Percentiles rank a stretch among this genome's conserved stretches.
Evolutionary conservation across 495 filamentous ascomycete species (phyloP).

Genomic region (Tirmania nivea): DNA sequence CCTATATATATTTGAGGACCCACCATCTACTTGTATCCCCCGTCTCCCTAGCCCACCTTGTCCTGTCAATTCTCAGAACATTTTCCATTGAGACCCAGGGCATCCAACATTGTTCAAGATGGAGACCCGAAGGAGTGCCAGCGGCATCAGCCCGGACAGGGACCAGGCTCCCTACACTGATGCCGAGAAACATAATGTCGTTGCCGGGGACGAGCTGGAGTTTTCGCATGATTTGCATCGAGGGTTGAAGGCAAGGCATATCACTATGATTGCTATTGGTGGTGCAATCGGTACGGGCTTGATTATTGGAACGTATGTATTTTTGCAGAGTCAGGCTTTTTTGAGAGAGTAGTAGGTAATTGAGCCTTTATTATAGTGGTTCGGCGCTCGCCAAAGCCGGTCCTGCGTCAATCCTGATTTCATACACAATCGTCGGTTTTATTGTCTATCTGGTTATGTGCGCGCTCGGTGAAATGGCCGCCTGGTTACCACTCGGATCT

Average conservation of each 20-base stretch:
- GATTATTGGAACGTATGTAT: conserved; percentile 28
- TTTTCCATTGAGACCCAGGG: not conserved
- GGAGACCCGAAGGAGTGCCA: not conserved
- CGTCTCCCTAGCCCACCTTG: not conserved
- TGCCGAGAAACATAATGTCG: not conserved
- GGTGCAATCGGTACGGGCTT: conserved; percentile 60
- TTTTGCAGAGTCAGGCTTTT: not conserved
- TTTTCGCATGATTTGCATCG: conserved; percentile 28
- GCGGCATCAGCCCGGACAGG: not conserved
- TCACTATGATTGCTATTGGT: conserved; percentile 71
- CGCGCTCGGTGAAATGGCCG: conserved; percentile 41
- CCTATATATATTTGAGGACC: not conserved
- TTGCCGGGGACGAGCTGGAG: not conserved
- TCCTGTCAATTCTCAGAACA: not conserved
- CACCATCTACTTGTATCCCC: not conserved
- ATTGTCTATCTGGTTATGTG: conserved; percentile 39
- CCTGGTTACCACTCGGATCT: conserved; percentile 33
- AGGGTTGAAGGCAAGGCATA: conserved; percentile 41
- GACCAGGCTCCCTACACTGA: not conserved
- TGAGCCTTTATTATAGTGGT: conserved; percentile 24
- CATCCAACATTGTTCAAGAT: not conserved
- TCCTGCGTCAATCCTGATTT: conserved; percentile 51
- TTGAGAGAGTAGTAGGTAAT: not conserved
- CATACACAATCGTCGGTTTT: conserved; percentile 37
- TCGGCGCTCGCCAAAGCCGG: conserved; percentile 41